These are phyloP conservation scores for Erysimum cheiranthoides DNA, from an alignment of 345 rosid species.

Conservation along the genomic window DNA sequence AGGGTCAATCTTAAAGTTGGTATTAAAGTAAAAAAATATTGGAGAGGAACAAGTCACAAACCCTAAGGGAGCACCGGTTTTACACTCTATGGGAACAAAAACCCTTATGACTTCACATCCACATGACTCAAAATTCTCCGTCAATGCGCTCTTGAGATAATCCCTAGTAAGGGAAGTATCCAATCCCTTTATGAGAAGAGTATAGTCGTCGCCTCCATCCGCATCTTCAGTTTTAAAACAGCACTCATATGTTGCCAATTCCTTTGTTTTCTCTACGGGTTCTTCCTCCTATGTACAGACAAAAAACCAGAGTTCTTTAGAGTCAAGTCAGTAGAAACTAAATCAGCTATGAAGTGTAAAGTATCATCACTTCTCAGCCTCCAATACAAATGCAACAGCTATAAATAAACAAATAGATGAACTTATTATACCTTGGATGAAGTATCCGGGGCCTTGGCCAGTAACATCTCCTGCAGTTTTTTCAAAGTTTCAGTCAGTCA, in stretches of 20 bases:
- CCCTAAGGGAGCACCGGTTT: slow-evolving; percentile 57
- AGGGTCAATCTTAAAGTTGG: neutral
- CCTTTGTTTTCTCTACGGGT: slow-evolving; percentile 30
- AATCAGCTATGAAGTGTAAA: neutral
- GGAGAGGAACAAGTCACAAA: slow-evolving; percentile 30
- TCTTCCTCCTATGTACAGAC: slow-evolving; percentile 42
- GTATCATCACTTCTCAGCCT: neutral
- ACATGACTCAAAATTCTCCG: slow-evolving; percentile 63
- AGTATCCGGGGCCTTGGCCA: neutral
- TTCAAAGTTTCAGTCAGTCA: neutral
- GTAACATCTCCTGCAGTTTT: neutral
- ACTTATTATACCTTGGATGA: slow-evolving; percentile 7
- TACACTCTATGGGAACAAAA: slow-evolving; percentile 58
- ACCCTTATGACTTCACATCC: slow-evolving; percentile 57
- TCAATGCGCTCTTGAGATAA: slow-evolving; percentile 52
- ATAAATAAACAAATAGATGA: neutral
- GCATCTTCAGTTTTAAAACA: slow-evolving; percentile 38
- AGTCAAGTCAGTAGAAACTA: neutral
- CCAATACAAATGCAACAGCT: neutral
- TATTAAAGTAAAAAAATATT: neutral
- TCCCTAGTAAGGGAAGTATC: slow-evolving; percentile 55
- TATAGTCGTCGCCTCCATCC: slow-evolving; percentile 23
- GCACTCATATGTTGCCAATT: neutral
- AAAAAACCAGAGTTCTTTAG: neutral
- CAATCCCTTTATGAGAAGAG: slow-evolving; percentile 45